Conservation (phyloP, 1,139 yeast species). For the Debaryomyces fabryi region DNA sequence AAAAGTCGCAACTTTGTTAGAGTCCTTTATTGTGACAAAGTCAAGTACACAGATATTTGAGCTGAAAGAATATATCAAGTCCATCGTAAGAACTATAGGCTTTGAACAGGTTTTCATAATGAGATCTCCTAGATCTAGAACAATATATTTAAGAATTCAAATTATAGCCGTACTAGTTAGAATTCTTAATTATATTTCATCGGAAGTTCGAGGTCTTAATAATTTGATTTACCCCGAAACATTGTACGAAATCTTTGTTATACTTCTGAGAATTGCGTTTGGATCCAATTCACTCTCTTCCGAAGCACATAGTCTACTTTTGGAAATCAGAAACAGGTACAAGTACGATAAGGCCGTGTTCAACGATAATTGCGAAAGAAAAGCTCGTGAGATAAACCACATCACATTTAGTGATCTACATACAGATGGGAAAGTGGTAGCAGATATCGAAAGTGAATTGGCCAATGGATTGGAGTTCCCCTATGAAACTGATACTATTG, state of each 20-base stretch:
- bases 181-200: conserved; percentile 36
- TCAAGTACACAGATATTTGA: conserved; percentile 33
- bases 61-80: conserved; percentile 43
- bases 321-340: conserved; percentile 29
- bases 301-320: conserved; percentile 38
- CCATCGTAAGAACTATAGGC: conserved; percentile 49
- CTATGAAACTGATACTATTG: conserved; percentile 66
- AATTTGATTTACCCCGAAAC: conserved; percentile 44
- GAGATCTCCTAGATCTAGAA: conserved; percentile 50
- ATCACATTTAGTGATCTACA: conserved; percentile 15
- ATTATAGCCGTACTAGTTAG: conserved; percentile 43
- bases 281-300: conserved; percentile 44
- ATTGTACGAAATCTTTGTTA: conserved; percentile 51
- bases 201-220: conserved; percentile 33
- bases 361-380: conserved; percentile 44
- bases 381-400: conserved; percentile 46
- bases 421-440: conserved; percentile 19
- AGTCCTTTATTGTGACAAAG: conserved; percentile 40
- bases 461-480: conserved; percentile 65
- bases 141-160: conserved; percentile 42
- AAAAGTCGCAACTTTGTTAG: conserved; percentile 48
- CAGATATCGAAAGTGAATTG: conserved; percentile 41
- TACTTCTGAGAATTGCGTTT: conserved; percentile 60
- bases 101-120: conserved; percentile 53
- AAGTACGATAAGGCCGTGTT: conserved; percentile 32